Evolutionary conservation across 352 stramenopile genomes (phyloP).

Genomic region (Globisporangium okanoganense): DNA sequence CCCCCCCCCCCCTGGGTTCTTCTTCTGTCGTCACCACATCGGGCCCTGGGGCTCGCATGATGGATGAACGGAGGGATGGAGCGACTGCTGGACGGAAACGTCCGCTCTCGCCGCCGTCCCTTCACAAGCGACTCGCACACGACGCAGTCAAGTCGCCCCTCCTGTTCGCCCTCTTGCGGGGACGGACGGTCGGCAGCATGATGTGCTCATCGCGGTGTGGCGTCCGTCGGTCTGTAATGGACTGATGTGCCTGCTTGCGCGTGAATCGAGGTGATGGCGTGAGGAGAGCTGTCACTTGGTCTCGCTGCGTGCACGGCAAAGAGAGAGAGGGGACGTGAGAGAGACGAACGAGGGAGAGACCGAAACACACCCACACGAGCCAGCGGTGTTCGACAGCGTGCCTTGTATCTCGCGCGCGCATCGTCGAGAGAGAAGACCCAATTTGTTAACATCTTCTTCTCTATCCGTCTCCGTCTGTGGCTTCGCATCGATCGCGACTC

Average conservation of each 20-base stretch:
- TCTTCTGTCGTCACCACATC: conserved; percentile 1
- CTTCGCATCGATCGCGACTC: conserved; percentile 15
- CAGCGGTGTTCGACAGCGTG: conserved; percentile 8
- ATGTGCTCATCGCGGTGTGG: conserved; percentile 1
- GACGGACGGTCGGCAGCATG: background rate
- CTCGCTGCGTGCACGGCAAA: background rate
- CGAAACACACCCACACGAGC: conserved; percentile 7
- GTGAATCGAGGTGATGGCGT: conserved; percentile 7
- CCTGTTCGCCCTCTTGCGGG: background rate
- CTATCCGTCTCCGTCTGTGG: conserved; percentile 55
- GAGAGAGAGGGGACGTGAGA: conserved; percentile 4
- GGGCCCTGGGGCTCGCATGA: conserved; percentile 1
- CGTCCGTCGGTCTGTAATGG: background rate
- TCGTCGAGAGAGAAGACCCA: conserved; percentile 21
- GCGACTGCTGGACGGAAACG: background rate
- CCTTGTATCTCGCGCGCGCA: conserved; percentile 18
- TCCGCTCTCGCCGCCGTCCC: background rate
- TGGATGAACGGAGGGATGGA: background rate
- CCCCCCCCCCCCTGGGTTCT: background rate
- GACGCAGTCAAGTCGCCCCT: conserved; percentile 1
- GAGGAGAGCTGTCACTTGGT: background rate
- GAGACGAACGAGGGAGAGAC: conserved; percentile 9
- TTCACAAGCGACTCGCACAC: conserved; percentile 1
- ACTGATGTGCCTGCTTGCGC: background rate
- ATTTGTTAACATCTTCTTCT: conserved; percentile 86